phyloP scores from a whole-genome alignment of 1,139 yeast species.

The Geotrichum restrictum region DNA sequence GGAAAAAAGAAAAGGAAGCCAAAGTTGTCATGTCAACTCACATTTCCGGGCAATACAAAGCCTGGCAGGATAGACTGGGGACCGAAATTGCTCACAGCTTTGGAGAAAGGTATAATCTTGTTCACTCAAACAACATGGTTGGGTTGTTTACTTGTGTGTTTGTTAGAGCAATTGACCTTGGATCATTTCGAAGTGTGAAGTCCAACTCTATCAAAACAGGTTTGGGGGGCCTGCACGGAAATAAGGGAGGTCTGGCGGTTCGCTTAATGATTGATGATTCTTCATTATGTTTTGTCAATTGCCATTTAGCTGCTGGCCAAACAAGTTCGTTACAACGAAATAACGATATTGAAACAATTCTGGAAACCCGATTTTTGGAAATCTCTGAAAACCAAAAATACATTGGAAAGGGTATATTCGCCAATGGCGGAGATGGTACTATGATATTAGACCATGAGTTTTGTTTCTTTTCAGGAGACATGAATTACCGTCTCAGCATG shows the following conservation, averaged over 20 bases:
- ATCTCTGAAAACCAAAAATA: conserved; percentile 45
- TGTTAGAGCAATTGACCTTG: conserved; percentile 49
- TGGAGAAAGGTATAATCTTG: conserved; percentile 51
- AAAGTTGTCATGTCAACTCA: conserved; percentile 34
- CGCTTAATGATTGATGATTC: conserved; percentile 73
- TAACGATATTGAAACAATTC: conserved; percentile 68
- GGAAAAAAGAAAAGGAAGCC: conserved; percentile 30
- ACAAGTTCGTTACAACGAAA: conserved; percentile 74
- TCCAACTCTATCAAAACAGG: conserved; percentile 89
- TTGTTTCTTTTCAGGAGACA: conserved; percentile 90
- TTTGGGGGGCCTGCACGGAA: conserved; percentile 89
- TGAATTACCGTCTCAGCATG: conserved; percentile 75
- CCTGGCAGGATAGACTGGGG: conserved; percentile 42
- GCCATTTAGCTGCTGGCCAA: conserved; percentile 91
- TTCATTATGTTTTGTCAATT: conserved; percentile 72
- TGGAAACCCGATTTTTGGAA: conserved; percentile 54
- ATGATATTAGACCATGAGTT: conserved; percentile 69
- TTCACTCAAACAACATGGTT: conserved; percentile 84
- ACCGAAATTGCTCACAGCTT: conserved; percentile 17
- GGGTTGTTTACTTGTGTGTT: conserved; percentile 72
- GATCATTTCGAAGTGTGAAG: conserved; percentile 59
- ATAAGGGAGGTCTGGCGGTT: conserved; percentile 90
- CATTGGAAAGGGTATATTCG: conserved; percentile 40
- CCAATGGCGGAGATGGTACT: conserved; percentile 49
- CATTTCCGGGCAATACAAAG: conserved; percentile 40